Evolutionary conservation across 2,329 filamentous ascomycete genomes (phyloP).

Genomic region (Amauroascus niger): DNA sequence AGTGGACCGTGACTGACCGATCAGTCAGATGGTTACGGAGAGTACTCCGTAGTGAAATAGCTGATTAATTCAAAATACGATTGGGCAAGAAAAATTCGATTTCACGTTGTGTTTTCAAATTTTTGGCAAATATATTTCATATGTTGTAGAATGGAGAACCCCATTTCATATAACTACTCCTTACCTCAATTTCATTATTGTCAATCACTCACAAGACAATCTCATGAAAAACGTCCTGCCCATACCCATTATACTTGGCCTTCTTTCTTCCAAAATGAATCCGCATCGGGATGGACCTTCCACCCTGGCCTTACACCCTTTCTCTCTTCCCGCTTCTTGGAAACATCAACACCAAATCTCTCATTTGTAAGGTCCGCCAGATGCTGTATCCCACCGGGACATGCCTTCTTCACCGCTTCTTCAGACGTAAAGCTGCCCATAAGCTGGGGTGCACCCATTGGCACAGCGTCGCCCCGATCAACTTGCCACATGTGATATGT

Average conservation of each 20-base stretch:
- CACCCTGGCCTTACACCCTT: slow-evolving; percentile 24
- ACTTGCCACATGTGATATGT: slow-evolving; percentile 81
- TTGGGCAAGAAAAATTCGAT: no score
- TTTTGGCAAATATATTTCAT: no score
- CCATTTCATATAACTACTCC: no score
- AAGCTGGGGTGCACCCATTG: slow-evolving; percentile 51
- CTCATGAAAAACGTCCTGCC: no score
- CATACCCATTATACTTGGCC: background rate
- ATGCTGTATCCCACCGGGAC: slow-evolving; percentile 25
- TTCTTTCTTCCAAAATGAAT: slow-evolving; percentile 25
- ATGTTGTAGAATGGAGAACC: no score
- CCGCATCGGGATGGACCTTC: slow-evolving; percentile 31
- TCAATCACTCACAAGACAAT: no score
- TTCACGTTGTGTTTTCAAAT: no score
- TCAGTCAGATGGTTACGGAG: no score
- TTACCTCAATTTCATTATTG: no score
- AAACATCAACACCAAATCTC: slow-evolving; percentile 45
- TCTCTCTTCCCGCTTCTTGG: slow-evolving; percentile 46
- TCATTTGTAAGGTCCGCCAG: slow-evolving; percentile 44
- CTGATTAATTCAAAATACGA: no score
- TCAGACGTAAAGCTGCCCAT: slow-evolving; percentile 50
- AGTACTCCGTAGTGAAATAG: no score
- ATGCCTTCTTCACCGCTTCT: slow-evolving; percentile 21
- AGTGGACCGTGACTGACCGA: background rate
- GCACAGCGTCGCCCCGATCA: slow-evolving; percentile 58